These are phyloP conservation scores for Rhodotorula sp. DNA, from an alignment of 1,284 basidiomycete genomes.

Conservation along the genomic window DNA sequence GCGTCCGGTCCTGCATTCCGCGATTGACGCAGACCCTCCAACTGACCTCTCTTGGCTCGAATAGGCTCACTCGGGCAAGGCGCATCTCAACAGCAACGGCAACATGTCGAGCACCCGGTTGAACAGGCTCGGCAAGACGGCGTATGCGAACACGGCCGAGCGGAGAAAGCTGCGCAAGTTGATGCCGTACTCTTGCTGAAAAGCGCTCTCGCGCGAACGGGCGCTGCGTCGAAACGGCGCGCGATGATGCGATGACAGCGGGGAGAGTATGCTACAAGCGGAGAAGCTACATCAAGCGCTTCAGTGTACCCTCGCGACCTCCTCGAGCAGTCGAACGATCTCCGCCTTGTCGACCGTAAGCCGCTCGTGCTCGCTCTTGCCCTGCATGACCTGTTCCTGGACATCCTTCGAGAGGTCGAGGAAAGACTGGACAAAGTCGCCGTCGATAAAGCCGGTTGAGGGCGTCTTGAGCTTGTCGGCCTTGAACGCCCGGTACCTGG, in stretches of 20 bases:
- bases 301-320: slow-evolving; percentile 39
- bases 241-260: background rate
- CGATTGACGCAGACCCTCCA: background rate
- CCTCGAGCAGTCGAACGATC: slow-evolving; percentile 36
- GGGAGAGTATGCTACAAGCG: background rate
- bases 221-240: background rate
- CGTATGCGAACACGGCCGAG: slow-evolving; percentile 29
- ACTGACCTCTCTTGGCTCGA: too few species aligned
- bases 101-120: slow-evolving; percentile 27
- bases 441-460: slow-evolving; percentile 75
- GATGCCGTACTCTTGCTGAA: slow-evolving; percentile 31
- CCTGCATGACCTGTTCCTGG: slow-evolving; percentile 36
- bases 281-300: background rate
- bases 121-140: slow-evolving; percentile 35
- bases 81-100: slow-evolving; percentile 28
- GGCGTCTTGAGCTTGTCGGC: slow-evolving; percentile 53
- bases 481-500: slow-evolving; percentile 63
- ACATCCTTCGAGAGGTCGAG: slow-evolving; percentile 24
- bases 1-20: background rate
- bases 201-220: too few species aligned
- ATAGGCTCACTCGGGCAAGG: slow-evolving; percentile 31
- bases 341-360: slow-evolving; percentile 22
- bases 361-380: slow-evolving; percentile 37
- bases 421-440: slow-evolving; percentile 60
- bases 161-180: slow-evolving; percentile 26